Evolutionary conservation across 805 yeast genomes (phyloP).

Genomic region (Maudiozyma saulgeensis): DNA sequence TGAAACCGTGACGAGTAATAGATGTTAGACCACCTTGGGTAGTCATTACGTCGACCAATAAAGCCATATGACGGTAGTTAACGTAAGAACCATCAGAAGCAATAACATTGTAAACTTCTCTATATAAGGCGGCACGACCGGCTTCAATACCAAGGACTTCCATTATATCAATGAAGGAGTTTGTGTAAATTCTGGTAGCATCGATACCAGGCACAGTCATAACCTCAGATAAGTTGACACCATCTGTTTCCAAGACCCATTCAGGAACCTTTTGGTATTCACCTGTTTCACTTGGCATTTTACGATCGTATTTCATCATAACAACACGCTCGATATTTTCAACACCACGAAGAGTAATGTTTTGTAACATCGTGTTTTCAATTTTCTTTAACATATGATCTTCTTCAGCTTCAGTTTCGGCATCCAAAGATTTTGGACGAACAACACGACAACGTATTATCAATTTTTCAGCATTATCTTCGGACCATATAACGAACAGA

Average conservation of each 20-base stretch:
- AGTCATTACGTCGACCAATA: conserved; percentile 96
- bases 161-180: conserved; percentile 90
- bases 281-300: conserved; percentile 68
- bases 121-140: conserved; percentile 86
- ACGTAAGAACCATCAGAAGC: conserved; percentile 99
- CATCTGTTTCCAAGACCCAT: conserved; percentile 98
- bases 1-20: conserved; percentile 98
- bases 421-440: conserved; percentile 87
- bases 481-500: conserved; percentile 96
- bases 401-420: conserved; percentile 91
- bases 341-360: conserved; percentile 91
- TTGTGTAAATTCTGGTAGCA: conserved; percentile 80
- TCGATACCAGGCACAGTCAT: conserved; percentile 95
- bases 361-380: conserved; percentile 92
- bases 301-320: conserved; percentile 77
- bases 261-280: conserved; percentile 84
- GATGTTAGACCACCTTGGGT: conserved; percentile 98
- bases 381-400: conserved; percentile 92
- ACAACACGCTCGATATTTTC: conserved; percentile 75
- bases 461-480: conserved; percentile 95
- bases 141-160: conserved; percentile 98
- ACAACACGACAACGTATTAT: conserved; percentile 97
- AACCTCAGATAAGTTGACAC: conserved; percentile 90
- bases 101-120: conserved; percentile 92
- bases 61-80: conserved; percentile 96